Conservation (phyloP, 129 eudicot species). For the Oenanthe sinensis region DNA sequence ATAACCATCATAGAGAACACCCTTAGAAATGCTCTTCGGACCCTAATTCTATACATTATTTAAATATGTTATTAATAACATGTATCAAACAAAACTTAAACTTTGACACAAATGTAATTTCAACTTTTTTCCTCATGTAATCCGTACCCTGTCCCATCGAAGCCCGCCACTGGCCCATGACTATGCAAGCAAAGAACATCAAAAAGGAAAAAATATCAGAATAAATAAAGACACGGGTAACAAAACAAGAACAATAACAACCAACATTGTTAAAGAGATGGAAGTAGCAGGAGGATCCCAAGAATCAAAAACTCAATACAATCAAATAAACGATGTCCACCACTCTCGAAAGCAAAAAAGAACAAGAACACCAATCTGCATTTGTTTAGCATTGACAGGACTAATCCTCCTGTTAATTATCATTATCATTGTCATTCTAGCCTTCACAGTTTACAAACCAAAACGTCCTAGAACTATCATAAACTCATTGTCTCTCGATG, state of each 20-base stretch:
- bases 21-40: no score
- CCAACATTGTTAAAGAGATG: neutral
- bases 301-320: neutral
- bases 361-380: neutral
- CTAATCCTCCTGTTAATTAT: neutral
- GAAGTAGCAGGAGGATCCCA: neutral
- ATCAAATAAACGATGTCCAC: neutral
- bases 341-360: neutral
- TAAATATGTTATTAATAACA: no score
- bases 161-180: neutral
- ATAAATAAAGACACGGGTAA: neutral
- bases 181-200: no score
- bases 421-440: conserved; percentile 23
- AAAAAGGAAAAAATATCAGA: neutral
- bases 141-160: neutral
- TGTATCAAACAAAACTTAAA: no score
- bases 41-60: no score
- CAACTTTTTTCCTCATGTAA: no score
- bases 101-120: no score
- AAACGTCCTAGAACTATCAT: conserved; percentile 52
- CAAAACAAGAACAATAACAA: neutral
- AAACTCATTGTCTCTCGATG: conserved; percentile 31
- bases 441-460: conserved; percentile 59
- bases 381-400: neutral
- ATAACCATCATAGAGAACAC: no score